phyloP scores from a whole-genome alignment of 1,284 basidiomycete genomes.

The Puccinia hordei region DNA sequence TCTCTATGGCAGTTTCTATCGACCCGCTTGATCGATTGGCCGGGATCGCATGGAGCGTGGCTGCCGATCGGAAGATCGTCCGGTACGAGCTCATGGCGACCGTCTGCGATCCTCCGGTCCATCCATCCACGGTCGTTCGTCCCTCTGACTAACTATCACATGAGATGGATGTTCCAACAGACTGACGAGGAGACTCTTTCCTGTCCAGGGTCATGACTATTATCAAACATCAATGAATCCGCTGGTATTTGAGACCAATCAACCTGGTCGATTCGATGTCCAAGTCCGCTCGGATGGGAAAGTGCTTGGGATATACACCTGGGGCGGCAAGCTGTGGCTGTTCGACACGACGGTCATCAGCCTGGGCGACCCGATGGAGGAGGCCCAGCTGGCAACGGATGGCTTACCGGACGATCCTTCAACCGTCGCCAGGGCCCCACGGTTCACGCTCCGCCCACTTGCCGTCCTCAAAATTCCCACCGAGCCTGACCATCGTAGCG shows the following conservation, averaged over 20 bases:
- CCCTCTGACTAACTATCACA: neutral
- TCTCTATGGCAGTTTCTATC: slow-evolving; percentile 1
- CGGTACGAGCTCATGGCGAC: slow-evolving; percentile 15
- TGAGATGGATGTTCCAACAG: neutral
- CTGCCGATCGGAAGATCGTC: slow-evolving; percentile 37
- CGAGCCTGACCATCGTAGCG: slow-evolving; percentile 27
- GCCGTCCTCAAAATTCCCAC: slow-evolving; percentile 27
- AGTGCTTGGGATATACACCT: slow-evolving; percentile 28
- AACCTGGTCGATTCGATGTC: slow-evolving; percentile 39
- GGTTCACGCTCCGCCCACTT: slow-evolving; percentile 6
- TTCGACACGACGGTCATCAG: slow-evolving; percentile 4
- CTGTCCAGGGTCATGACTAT: neutral
- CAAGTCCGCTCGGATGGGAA: slow-evolving; percentile 45
- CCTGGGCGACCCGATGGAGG: neutral
- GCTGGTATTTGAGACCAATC: slow-evolving; percentile 15
- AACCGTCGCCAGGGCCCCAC: neutral
- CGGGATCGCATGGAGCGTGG: slow-evolving; percentile 45
- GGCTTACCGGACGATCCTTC: no score
- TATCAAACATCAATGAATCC: slow-evolving; percentile 14
- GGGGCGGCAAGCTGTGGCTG: slow-evolving; percentile 43
- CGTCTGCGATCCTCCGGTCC: neutral
- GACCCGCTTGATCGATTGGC: slow-evolving; percentile 24
- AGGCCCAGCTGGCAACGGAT: neutral
- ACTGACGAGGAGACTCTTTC: neutral
- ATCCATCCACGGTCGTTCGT: neutral